Conservation (phyloP, 495 filamentous ascomycete species). For the Hyphodiscus hymeniophilus region DNA sequence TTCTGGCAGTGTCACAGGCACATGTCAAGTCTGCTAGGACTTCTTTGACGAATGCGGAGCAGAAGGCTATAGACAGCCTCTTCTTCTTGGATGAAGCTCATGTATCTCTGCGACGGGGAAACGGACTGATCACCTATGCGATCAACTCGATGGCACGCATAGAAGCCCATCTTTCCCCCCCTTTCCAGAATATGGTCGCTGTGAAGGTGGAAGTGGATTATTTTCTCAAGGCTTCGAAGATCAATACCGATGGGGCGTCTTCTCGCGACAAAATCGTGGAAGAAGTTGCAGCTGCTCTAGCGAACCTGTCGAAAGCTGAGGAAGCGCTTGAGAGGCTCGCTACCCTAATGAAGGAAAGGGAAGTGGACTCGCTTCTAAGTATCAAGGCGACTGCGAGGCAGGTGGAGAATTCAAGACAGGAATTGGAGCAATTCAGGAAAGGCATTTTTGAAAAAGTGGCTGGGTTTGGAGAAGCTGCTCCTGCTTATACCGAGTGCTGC, state of each 20-base stretch:
- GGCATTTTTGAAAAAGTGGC: conserved; percentile 3
- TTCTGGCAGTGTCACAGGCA: background rate
- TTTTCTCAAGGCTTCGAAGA: background rate
- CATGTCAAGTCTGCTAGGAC: background rate
- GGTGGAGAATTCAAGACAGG: conserved; percentile 3
- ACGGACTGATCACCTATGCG: background rate
- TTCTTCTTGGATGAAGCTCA: background rate
- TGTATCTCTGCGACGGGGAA: background rate
- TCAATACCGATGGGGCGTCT: background rate
- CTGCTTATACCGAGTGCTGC: conserved; percentile 1
- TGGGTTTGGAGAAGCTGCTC: conserved; percentile 2
- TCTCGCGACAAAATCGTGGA: background rate
- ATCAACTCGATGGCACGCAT: background rate
- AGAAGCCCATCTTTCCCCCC: background rate
- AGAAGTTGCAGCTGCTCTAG: background rate
- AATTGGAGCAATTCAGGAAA: background rate
- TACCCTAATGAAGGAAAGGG: background rate
- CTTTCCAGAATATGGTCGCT: background rate
- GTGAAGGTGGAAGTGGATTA: background rate
- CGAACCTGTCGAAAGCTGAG: background rate
- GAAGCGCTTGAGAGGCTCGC: background rate
- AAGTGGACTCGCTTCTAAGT: background rate
- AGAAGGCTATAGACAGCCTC: background rate
- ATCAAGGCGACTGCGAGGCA: background rate
- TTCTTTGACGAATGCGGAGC: background rate